A percentile compares a stretch with the other conserved stretches of the same genome.
Conservation (phyloP, 2,329 filamentous ascomycete genomes). For the Venturia effusa region DNA sequence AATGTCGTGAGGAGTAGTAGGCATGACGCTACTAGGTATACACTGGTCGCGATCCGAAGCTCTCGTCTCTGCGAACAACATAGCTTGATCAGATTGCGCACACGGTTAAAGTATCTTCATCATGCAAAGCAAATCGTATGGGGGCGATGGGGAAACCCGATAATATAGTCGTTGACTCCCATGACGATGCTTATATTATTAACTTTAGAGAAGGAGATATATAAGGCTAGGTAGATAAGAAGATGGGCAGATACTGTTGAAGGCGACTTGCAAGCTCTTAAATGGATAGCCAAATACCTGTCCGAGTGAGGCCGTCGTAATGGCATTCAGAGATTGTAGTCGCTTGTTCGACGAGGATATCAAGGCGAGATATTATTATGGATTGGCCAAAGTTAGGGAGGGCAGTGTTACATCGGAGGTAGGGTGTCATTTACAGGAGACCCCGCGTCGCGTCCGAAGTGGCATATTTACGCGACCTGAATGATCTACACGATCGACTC, state of each 20-base stretch:
- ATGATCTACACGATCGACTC: no score
- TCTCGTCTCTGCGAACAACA: slow-evolving; percentile 12
- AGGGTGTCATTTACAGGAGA: background rate
- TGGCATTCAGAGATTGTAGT: no score
- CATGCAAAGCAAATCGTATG: slow-evolving; percentile 24
- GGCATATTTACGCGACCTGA: background rate
- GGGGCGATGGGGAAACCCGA: slow-evolving; percentile 31
- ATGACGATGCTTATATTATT: slow-evolving; percentile 28
- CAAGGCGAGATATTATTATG: no score
- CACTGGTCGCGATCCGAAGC: slow-evolving; percentile 10
- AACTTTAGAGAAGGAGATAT: slow-evolving; percentile 29
- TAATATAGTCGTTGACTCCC: slow-evolving; percentile 28
- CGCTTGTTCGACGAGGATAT: no score
- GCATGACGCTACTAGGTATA: slow-evolving; percentile 14
- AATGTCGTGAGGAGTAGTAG: slow-evolving; percentile 14
- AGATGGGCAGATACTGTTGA: slow-evolving; percentile 21
- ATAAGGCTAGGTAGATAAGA: slow-evolving; percentile 27
- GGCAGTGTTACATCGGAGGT: background rate
- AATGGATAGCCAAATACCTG: slow-evolving; percentile 12
- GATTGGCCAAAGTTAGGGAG: background rate
- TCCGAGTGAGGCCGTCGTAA: background rate
- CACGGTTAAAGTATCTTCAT: slow-evolving; percentile 20
- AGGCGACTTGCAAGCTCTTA: slow-evolving; percentile 6
- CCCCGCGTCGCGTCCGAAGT: background rate
- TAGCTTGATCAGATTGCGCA: slow-evolving; percentile 14